Conservation (phyloP, 2,329 filamentous ascomycete species). For the Ceratocystis albifundus region DNA sequence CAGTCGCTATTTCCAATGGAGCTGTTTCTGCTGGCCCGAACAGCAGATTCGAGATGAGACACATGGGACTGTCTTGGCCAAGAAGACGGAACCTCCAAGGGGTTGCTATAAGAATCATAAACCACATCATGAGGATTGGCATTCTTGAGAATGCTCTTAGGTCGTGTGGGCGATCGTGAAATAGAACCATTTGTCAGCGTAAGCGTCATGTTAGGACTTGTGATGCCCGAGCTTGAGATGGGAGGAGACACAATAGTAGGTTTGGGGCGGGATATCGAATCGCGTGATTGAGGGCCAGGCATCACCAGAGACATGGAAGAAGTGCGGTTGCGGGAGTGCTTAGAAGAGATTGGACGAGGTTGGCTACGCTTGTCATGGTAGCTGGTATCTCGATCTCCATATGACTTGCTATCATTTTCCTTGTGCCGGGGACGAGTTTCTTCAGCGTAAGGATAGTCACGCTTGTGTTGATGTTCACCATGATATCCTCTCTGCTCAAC, state of each 20-base stretch:
- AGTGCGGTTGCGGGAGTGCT: slow-evolving; percentile 13
- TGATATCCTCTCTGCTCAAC: slow-evolving; percentile 16
- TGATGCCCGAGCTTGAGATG: slow-evolving; percentile 3
- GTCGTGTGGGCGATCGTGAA: slow-evolving; percentile 26
- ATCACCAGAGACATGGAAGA: slow-evolving; percentile 19
- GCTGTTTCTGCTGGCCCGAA: slow-evolving; percentile 21
- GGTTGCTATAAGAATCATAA: slow-evolving; percentile 37
- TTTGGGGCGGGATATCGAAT: slow-evolving; percentile 10
- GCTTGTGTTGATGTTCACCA: slow-evolving; percentile 23
- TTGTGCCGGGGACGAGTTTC: slow-evolving; percentile 29
- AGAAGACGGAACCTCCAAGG: slow-evolving; percentile 34
- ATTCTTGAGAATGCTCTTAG: slow-evolving; percentile 52
- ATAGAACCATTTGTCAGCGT: not conserved
- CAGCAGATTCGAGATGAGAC: not conserved
- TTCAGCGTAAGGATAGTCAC: slow-evolving; percentile 29
- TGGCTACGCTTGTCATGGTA: slow-evolving; percentile 31
- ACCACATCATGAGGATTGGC: slow-evolving; percentile 46
- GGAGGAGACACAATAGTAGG: slow-evolving; percentile 18
- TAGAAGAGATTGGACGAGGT: slow-evolving; percentile 27
- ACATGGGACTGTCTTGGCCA: slow-evolving; percentile 27
- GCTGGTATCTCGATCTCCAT: slow-evolving; percentile 31
- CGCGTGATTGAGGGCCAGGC: slow-evolving; percentile 8
- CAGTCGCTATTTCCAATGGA: slow-evolving; percentile 25
- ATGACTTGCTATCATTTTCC: slow-evolving; percentile 29
- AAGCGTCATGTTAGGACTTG: not conserved